Base-by-base conservation (phyloP, 148 eudicot genomes). In the Vaccinium darrowii region DNA sequence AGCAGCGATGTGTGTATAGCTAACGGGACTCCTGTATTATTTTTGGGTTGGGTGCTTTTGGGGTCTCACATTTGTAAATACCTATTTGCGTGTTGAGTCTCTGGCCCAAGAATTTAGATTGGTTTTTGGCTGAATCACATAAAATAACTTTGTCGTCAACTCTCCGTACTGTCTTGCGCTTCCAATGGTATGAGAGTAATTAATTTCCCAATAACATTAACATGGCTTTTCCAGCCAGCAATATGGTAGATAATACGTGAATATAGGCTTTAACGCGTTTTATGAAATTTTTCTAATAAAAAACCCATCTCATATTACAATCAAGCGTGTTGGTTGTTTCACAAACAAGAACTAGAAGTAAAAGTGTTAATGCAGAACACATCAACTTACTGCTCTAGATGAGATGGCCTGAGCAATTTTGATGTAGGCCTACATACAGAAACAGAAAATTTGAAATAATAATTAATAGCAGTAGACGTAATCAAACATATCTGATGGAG, bases 371-470 rank as follows among this genome's bases (percentile, higher is more conserved):
- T 16, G 60, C 33, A 76, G 72, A 50, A 82, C 51, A 58, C 69
- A 50, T 50, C 1, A 86, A 91, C 99, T 94, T 93, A 96, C 99
- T 47, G 99, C 88, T 91, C 99, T 89, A 87, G 99, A 95, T 79
- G 99, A 96, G 81, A 96, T 90, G 58, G 99, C 99, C 89, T 96
- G 99, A 58, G 99, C 99, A 87, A 96, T 96, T 90, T 96, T 96
- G 82, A 96, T 87, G 88, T 96, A 96, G 18, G 99, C 99, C 99
- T 96, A 88, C 87, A 87, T 81, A 90, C 78, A 84, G 77, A 83
- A 76, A 75, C 47, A 49, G 12, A 47, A 39, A 23, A 81, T 19
- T 56, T 73, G 77, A 80, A 80, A 84, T 25, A 7, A 82, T 56
- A 18, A 72, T 47, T 52, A 58, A 69, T 25, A 80, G 12, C 51